A percentile compares a stretch with the other conserved stretches of the same genome.
phyloP scores from a whole-genome alignment of 2,329 filamentous ascomycete genomes.

The Verticillium tricorpus region DNA sequence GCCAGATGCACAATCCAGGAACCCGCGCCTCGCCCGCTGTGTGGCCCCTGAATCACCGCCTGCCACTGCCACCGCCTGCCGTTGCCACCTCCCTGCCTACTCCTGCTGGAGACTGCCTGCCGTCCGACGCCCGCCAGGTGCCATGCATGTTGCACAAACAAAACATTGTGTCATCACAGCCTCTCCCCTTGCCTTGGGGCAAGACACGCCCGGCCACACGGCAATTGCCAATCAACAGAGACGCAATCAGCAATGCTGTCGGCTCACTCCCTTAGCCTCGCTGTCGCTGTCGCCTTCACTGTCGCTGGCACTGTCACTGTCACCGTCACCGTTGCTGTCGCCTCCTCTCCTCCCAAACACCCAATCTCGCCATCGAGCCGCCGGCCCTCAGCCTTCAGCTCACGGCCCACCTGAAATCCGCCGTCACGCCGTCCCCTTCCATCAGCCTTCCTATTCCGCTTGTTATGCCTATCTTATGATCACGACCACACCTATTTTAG shows the following conservation, averaged over 20 bases:
- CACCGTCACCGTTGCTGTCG: not conserved
- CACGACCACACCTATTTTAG: not conserved
- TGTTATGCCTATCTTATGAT: not conserved
- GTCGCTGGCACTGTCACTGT: not conserved
- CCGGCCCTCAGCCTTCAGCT: not conserved
- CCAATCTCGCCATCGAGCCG: too few relatives aligned
- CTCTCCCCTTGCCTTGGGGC: too few relatives aligned
- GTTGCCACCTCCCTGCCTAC: not conserved
- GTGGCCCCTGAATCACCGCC: not conserved
- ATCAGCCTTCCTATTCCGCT: not conserved
- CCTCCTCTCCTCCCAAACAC: not conserved
- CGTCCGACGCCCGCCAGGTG: too few relatives aligned
- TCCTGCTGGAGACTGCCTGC: not conserved
- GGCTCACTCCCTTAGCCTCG: too few relatives aligned
- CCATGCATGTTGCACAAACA: too few relatives aligned
- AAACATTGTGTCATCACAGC: too few relatives aligned
- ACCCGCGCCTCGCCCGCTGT: not conserved
- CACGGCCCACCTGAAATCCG: not conserved
- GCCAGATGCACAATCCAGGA: conserved; percentile 6
- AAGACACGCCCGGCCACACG: too few relatives aligned
- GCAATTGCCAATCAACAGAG: too few relatives aligned
- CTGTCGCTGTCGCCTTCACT: too few relatives aligned
- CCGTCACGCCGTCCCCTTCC: not conserved
- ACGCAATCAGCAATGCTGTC: too few relatives aligned
- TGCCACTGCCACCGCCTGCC: too few relatives aligned